Conservation (phyloP, 345 rosid genomes). For the Syzygium grande region DNA sequence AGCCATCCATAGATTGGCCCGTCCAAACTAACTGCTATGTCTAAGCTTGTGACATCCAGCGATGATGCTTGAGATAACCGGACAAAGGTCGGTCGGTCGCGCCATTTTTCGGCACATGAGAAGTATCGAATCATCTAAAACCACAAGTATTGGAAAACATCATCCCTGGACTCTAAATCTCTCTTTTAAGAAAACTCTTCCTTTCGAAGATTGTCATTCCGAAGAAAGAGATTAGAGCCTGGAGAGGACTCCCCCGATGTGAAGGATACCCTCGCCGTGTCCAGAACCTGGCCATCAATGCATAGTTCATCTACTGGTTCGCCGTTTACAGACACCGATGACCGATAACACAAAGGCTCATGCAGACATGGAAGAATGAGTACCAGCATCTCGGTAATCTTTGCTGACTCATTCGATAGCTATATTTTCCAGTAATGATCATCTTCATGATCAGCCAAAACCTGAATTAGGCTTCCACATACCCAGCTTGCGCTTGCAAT, state of each 20-base stretch:
- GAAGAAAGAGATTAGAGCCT: background rate
- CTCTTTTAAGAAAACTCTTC: background rate
- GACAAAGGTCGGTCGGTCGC: background rate
- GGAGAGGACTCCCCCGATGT: background rate
- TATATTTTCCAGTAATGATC: background rate
- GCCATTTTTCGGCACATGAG: background rate
- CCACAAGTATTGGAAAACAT: background rate
- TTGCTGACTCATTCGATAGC: background rate
- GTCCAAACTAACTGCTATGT: background rate
- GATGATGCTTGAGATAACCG: background rate
- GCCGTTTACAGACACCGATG: background rate
- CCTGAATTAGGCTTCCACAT: background rate
- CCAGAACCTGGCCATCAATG: background rate
- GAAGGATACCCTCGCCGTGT: background rate
- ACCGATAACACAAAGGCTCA: background rate
- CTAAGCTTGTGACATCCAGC: background rate
- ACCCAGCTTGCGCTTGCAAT: background rate
- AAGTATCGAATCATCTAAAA: background rate
- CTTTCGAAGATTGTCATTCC: background rate
- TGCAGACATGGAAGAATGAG: background rate
- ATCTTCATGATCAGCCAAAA: background rate
- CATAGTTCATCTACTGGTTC: background rate
- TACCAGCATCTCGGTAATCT: background rate
- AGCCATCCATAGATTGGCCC: background rate
- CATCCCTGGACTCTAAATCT: background rate